Conservation (phyloP, 345 rosid species). For the Angophora floribunda region DNA sequence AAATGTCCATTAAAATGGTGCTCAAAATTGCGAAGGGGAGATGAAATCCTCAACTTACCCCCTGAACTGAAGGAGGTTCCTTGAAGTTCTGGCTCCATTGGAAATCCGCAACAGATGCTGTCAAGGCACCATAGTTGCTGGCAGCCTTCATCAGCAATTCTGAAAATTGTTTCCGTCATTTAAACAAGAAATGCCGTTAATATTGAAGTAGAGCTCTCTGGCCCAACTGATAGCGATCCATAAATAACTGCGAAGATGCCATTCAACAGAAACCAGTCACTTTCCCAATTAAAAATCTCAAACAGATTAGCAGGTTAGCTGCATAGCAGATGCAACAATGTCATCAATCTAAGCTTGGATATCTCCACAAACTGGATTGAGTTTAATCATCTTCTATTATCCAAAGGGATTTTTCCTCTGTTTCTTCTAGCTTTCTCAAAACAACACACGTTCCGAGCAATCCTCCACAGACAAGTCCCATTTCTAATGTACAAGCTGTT, state of each 20-base stretch:
- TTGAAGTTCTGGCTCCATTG: conserved; percentile 98
- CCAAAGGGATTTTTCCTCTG: not conserved
- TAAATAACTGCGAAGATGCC: not conserved
- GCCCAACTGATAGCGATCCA: not conserved
- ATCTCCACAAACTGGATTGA: not conserved
- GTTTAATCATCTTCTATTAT: not conserved
- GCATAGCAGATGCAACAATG: not conserved
- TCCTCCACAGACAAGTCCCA: not conserved
- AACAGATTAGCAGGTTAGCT: not conserved
- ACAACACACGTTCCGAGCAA: not conserved
- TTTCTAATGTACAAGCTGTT: not conserved
- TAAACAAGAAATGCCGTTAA: not conserved
- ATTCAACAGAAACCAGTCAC: not conserved
- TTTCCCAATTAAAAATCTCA: not conserved
- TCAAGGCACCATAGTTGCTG: conserved; percentile 89
- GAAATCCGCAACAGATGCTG: conserved; percentile 86
- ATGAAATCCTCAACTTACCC: conserved; percentile 37
- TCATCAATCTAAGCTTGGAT: not conserved
- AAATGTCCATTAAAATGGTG: not conserved
- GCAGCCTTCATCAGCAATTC: conserved; percentile 97
- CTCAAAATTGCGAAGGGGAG: not conserved
- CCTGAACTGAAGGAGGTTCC: conserved; percentile 97
- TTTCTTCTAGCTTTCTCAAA: not conserved
- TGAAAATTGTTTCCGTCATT: conserved; percentile 87
- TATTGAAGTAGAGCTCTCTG: not conserved